These are phyloP conservation scores for Lentithecium fluviatile DNA, from an alignment of 495 filamentous ascomycete species.

Conservation along the genomic window DNA sequence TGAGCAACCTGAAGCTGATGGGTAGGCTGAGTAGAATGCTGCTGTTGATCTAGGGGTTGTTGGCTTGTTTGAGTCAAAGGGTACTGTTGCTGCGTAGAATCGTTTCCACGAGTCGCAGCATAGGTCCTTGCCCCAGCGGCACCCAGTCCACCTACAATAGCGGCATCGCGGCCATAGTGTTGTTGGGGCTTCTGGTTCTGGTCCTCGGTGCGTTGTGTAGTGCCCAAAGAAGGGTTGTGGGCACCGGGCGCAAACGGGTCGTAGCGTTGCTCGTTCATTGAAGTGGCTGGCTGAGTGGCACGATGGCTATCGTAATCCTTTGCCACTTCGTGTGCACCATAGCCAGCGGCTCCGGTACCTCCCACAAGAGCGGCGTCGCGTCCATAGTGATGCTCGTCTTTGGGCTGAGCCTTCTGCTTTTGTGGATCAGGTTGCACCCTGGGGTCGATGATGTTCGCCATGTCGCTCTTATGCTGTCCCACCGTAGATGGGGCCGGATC, in stretches of 20 bases:
- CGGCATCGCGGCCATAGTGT: conserved; percentile 37
- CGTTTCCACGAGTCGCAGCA: conserved; percentile 5
- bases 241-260: conserved; percentile 18
- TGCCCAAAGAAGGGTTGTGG: conserved; percentile 13
- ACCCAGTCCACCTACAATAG: conserved; percentile 21
- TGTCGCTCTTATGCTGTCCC: conserved; percentile 35
- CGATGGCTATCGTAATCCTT: conserved; percentile 15
- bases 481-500: conserved; percentile 28
- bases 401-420: conserved; percentile 26
- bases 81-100: no score
- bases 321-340: conserved; percentile 27
- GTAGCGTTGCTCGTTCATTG: conserved; percentile 28
- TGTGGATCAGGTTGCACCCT: conserved; percentile 35
- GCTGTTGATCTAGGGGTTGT: no score
- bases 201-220: neutral
- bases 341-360: conserved; percentile 26
- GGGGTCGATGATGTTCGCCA: conserved; percentile 35
- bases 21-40: no score
- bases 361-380: conserved; percentile 30
- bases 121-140: conserved; percentile 28
- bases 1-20: neutral
- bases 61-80: no score
- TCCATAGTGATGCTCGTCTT: conserved; percentile 35
- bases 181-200: conserved; percentile 14
- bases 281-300: conserved; percentile 17